Percentiles rank a stretch among this genome's conserved stretches.
phyloP scores from a whole-genome alignment of 208 protist species.

The Entamoeba invadens region DNA sequence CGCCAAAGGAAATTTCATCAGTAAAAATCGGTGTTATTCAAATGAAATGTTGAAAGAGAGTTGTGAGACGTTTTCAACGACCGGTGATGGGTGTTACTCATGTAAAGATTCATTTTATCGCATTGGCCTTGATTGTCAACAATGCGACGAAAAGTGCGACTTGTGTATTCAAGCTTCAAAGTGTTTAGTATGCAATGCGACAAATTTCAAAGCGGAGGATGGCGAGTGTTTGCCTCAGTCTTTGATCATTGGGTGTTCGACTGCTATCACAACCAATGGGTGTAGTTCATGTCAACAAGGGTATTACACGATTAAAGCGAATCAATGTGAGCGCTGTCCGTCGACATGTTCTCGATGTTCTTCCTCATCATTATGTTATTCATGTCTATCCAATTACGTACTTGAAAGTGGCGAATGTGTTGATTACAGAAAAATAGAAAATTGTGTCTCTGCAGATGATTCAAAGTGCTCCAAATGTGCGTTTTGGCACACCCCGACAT shows the following conservation, averaged over 20 bases:
- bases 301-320: background rate
- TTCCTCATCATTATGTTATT: background rate
- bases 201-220: background rate
- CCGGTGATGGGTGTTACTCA: background rate
- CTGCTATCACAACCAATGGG: background rate
- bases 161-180: background rate
- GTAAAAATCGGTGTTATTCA: too few relatives aligned
- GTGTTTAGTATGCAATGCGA: background rate
- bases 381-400: background rate
- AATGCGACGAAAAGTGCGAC: background rate
- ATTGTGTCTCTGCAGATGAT: background rate
- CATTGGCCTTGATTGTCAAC: background rate
- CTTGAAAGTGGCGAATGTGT: background rate
- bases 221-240: background rate
- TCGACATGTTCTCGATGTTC: background rate
- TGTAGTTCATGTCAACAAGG: background rate
- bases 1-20: too few relatives aligned
- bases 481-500: background rate
- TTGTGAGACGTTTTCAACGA: background rate
- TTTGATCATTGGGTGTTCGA: background rate
- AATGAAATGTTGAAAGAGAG: background rate
- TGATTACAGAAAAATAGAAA: background rate
- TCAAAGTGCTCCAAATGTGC: background rate
- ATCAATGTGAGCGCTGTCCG: background rate
- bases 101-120: background rate